Percentiles rank a stretch among this genome's conserved stretches.
Conservation (phyloP, 83 land plant species). For the Thuja plicata region DNA sequence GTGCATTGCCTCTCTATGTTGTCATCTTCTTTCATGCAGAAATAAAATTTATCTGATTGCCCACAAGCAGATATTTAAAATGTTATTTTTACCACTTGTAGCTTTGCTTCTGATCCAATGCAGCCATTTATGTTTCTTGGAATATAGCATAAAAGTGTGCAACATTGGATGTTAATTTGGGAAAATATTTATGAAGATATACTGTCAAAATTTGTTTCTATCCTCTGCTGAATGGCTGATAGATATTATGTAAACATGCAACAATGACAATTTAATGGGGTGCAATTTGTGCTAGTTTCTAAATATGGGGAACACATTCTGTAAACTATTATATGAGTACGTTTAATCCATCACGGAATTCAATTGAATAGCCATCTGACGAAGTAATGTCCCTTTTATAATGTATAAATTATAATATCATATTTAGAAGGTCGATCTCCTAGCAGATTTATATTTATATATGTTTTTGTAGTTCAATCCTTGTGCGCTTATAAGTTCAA, state of each 20-base stretch:
- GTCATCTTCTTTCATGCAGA: background rate
- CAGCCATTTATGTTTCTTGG: background rate
- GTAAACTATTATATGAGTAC: background rate
- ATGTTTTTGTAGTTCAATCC: too few species aligned
- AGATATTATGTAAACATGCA: background rate
- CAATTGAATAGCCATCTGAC: too few species aligned
- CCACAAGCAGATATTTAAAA: background rate
- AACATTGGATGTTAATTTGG: background rate
- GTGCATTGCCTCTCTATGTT: background rate
- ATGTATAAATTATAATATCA: too few species aligned
- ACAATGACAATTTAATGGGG: background rate
- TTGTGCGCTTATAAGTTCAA: background rate
- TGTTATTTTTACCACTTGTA: background rate
- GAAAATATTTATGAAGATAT: background rate
- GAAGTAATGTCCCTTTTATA: too few species aligned
- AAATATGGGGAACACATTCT: too few species aligned
- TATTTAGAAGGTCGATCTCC: background rate
- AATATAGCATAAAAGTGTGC: too few species aligned
- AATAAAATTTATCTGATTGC: background rate
- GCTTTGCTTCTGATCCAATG: background rate
- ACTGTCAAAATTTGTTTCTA: background rate
- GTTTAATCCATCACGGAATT: too few species aligned
- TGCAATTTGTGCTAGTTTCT: background rate
- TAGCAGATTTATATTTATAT: background rate
- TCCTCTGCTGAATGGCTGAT: background rate